These are phyloP conservation scores for Bothriochloa decipiens DNA, from an alignment of 176 grass and related monocot genomes.

Conservation along the genomic window DNA sequence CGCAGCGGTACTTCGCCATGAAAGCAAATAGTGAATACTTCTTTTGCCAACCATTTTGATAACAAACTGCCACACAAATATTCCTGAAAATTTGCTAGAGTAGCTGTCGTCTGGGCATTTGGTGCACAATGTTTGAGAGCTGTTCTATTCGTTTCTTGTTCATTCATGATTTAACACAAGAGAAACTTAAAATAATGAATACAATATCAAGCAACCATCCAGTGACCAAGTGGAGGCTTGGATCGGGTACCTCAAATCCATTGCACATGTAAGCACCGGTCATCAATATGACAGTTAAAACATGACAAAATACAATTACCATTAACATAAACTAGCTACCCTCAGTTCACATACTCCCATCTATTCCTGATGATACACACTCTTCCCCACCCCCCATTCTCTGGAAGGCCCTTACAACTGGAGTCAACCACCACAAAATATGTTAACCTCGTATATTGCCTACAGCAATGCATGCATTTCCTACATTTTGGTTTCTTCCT, in stretches of 20 bases:
- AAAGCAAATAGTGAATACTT: too few relatives aligned
- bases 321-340: background rate
- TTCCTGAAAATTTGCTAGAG: too few relatives aligned
- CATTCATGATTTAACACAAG: background rate
- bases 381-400: background rate
- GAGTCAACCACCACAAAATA: conserved; percentile 4
- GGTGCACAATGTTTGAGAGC: background rate
- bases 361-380: background rate
- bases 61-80: too few relatives aligned
- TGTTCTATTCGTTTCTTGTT: background rate
- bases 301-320: background rate
- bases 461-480: background rate
- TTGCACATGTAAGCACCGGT: too few relatives aligned
- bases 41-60: too few relatives aligned
- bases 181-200: background rate
- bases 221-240: too few relatives aligned
- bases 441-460: background rate
- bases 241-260: too few relatives aligned
- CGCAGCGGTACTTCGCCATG: too few relatives aligned
- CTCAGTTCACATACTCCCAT: background rate
- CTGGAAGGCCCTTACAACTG: conserved; percentile 7
- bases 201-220: background rate
- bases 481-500: background rate
- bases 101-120: too few relatives aligned
- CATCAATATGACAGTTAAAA: background rate